A percentile compares a stretch with the other conserved stretches of the same genome.
phyloP scores from a whole-genome alignment of 2,329 filamentous ascomycete genomes.

The Aschersonia sp. region DNA sequence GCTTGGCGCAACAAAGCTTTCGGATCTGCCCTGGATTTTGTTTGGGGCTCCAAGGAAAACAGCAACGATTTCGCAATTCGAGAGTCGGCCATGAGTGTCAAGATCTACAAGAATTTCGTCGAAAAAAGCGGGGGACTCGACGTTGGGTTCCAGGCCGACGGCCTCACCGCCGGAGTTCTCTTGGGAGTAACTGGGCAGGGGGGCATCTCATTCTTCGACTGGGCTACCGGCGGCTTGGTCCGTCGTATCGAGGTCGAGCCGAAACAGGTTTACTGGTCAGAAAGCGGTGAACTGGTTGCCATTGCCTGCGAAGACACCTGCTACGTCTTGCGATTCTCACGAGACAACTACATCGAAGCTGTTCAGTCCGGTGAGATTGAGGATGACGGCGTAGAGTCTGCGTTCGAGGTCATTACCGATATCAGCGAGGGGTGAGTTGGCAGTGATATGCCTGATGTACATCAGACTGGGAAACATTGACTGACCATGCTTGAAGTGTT shows the following conservation, averaged over 20 bases:
- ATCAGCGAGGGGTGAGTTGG: slow-evolving; percentile 64
- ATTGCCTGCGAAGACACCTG: slow-evolving; percentile 91
- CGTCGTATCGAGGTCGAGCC: slow-evolving; percentile 77
- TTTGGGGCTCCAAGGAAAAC: slow-evolving; percentile 93
- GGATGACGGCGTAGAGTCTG: slow-evolving; percentile 82
- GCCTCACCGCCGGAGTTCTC: slow-evolving; percentile 73
- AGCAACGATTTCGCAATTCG: slow-evolving; percentile 97
- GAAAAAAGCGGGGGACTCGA: slow-evolving; percentile 82
- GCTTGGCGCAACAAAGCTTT: slow-evolving; percentile 98
- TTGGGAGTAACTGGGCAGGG: slow-evolving; percentile 92
- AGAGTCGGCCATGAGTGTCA: slow-evolving; percentile 85
- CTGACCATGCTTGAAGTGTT: slow-evolving; percentile 39
- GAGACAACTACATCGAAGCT: slow-evolving; percentile 76
- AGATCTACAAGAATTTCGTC: slow-evolving; percentile 95
- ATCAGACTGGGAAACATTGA: background rate
- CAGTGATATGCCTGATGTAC: background rate
- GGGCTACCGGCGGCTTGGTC: slow-evolving; percentile 78
- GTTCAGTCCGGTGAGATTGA: slow-evolving; percentile 72
- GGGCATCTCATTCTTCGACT: slow-evolving; percentile 92
- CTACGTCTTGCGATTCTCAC: slow-evolving; percentile 83
- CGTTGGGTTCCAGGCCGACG: slow-evolving; percentile 89
- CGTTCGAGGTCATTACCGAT: slow-evolving; percentile 92
- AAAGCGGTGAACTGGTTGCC: slow-evolving; percentile 83
- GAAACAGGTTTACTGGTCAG: slow-evolving; percentile 84
- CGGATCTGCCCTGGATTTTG: slow-evolving; percentile 87